Evolutionary conservation across 2,329 filamentous ascomycete genomes (phyloP), one percentile per base, ranked within the genome.

Genomic region (Pestalotiopsis fici): DNA sequence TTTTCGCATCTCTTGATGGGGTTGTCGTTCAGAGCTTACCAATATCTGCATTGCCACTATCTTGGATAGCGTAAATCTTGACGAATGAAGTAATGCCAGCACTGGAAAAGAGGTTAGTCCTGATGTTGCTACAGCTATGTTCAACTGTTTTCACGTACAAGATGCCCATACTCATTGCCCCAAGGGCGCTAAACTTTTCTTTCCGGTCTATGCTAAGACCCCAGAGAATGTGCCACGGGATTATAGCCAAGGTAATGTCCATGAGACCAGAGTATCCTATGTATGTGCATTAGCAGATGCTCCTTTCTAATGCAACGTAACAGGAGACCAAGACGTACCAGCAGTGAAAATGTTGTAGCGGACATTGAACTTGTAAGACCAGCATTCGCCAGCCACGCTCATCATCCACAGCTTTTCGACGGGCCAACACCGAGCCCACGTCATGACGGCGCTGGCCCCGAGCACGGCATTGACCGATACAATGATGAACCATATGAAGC

Each of bases 141-240:
- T 50, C 18, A 5, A 39, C 3, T 25, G 18, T 21, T 25, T 18
- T 4, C 61, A 70, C 77, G 71, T 71, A 81, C 79, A 83, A 80
- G 2, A 83, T 66, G 1, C 81, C 81, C 73, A 83, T 78, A 69
- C 79, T 81, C 82, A 83, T 83, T 9, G 81, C 81, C 1, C 80
- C 69, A 11, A 78, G 70, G 0, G 81, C 80, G 3, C 81, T 80
- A 15, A 81, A 68, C 65, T 82, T 82, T 60, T 83, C 81, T 67
- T 77, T 79, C 31, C 71, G 72, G 66, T 75, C 79, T 77, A 83
- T 82, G 7, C 75, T 76, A 15, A 81, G 71, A 1, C 73, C 74
- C 80, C 78, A 80, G 56, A 83, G 78, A 9, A 83, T 77, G 25
- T 74, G 78, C 81, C 79, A 82, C 0, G 81, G 82, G 3, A 83